These are phyloP conservation scores for Colletotrichum falcatum DNA, from an alignment of 2,329 filamentous ascomycete species.

Conservation along the genomic window DNA sequence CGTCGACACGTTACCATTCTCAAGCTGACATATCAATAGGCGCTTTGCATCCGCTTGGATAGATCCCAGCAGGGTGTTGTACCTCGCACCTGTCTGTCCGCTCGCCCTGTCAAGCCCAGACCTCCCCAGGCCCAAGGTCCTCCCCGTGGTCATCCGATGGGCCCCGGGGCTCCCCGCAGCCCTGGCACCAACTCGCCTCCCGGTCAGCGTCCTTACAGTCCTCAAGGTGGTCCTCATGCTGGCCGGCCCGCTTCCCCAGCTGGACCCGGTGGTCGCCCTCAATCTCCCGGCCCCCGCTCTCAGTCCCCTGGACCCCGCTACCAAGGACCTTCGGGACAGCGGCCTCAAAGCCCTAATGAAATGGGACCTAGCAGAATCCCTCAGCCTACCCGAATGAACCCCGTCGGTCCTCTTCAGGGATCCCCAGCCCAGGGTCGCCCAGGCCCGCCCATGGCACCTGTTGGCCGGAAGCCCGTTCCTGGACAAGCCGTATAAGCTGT, in stretches of 20 bases:
- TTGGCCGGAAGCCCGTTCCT: conserved; percentile 68
- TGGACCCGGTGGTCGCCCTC: conserved; percentile 51
- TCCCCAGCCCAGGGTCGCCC: conserved; percentile 44
- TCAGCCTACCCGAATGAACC: conserved; percentile 58
- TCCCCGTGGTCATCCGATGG: conserved; percentile 67
- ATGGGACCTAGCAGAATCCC: conserved; percentile 58
- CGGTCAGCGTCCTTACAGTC: conserved; percentile 55
- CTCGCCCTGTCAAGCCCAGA: conserved; percentile 89
- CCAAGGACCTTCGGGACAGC: conserved; percentile 48
- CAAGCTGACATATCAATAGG: conserved; percentile 63
- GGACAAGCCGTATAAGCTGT: conserved; percentile 47
- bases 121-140: conserved; percentile 63
- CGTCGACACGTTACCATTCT: background rate
- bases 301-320: conserved; percentile 60
- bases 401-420: conserved; percentile 44
- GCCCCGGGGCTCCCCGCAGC: conserved; percentile 51
- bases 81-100: conserved; percentile 92
- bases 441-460: conserved; percentile 51
- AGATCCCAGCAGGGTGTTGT: conserved; percentile 93
- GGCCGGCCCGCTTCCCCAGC: conserved; percentile 46
- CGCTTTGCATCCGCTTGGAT: conserved; percentile 91
- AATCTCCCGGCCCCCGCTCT: conserved; percentile 61
- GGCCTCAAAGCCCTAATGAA: conserved; percentile 58
- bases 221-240: conserved; percentile 50
- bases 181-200: conserved; percentile 50